Evolutionary conservation across 352 stramenopile genomes (phyloP).

Genomic region (Phytophthora kernoviae): DNA sequence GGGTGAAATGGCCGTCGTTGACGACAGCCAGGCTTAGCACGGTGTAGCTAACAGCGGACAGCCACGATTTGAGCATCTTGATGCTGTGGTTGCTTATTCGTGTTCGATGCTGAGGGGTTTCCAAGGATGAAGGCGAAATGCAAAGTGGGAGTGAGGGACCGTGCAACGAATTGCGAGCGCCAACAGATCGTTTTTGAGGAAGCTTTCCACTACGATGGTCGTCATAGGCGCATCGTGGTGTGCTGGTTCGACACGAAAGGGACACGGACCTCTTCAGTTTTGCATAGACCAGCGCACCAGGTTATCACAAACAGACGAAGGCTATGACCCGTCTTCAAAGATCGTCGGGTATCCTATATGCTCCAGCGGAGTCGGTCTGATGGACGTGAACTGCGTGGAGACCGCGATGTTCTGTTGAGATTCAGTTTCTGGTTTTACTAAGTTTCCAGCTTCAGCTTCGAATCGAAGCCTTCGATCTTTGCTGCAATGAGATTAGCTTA

Average conservation of each 20-base stretch:
- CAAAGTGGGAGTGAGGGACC: conserved; percentile 10
- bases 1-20: conserved; percentile 1
- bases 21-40: conserved; percentile 3
- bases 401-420: too few species aligned
- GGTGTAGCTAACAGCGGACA: conserved; percentile 3
- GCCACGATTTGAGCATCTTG: conserved; percentile 16
- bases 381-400: not conserved
- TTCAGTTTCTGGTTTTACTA: too few species aligned
- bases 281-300: not conserved
- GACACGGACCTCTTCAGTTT: conserved; percentile 16
- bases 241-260: conserved; percentile 12
- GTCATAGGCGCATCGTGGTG: conserved; percentile 3
- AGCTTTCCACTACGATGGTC: not conserved
- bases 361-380: too few species aligned
- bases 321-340: too few species aligned
- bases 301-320: conserved; percentile 3
- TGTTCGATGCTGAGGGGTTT: conserved; percentile 1
- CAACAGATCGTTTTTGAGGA: conserved; percentile 9
- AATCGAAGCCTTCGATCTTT: too few species aligned
- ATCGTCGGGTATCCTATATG: too few species aligned
- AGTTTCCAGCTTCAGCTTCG: too few species aligned
- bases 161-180: not conserved
- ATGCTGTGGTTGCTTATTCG: not conserved
- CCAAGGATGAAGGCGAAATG: conserved; percentile 5
- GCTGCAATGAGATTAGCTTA: too few species aligned